Evolutionary conservation across 768 basidiomycete genomes (phyloP).

Genomic region (Hericium coralloides): DNA sequence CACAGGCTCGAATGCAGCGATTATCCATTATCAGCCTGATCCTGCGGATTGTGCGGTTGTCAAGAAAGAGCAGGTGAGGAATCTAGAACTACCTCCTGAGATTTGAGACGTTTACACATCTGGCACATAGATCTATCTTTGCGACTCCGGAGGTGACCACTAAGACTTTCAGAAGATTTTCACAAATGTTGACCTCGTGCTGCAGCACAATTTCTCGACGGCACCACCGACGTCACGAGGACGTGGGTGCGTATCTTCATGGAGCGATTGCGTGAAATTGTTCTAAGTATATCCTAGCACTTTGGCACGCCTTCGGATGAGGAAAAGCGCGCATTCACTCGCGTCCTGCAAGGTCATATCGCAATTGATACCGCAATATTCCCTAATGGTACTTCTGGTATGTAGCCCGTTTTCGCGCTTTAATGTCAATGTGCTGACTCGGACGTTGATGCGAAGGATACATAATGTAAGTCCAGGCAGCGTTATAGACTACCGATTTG

Average conservation of each 20-base stretch:
- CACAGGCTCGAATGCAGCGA: slow-evolving; percentile 86
- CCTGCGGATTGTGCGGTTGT: slow-evolving; percentile 65
- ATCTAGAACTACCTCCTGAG: slow-evolving; percentile 11
- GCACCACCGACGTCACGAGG: slow-evolving; percentile 91
- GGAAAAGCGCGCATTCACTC: slow-evolving; percentile 83
- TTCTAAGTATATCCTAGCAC: slow-evolving; percentile 38
- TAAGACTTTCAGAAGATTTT: background rate
- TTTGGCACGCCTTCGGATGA: slow-evolving; percentile 80
- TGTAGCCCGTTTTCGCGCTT: slow-evolving; percentile 9
- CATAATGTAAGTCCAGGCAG: slow-evolving; percentile 33
- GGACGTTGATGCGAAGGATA: slow-evolving; percentile 32
- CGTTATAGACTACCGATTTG: background rate
- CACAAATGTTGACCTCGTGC: background rate
- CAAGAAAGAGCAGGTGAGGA: slow-evolving; percentile 56
- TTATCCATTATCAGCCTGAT: slow-evolving; percentile 90
- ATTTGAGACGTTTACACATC: too few relatives aligned
- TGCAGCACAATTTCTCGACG: slow-evolving; percentile 77
- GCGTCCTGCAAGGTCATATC: slow-evolving; percentile 88
- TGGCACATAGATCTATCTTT: slow-evolving; percentile 44
- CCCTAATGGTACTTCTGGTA: slow-evolving; percentile 72
- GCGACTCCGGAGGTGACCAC: slow-evolving; percentile 75
- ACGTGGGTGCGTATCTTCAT: slow-evolving; percentile 52
- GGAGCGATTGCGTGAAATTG: background rate
- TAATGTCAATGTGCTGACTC: background rate
- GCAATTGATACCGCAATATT: slow-evolving; percentile 81